Conservation (phyloP, 257 asterid genomes). For the Cordia subcordata region DNA sequence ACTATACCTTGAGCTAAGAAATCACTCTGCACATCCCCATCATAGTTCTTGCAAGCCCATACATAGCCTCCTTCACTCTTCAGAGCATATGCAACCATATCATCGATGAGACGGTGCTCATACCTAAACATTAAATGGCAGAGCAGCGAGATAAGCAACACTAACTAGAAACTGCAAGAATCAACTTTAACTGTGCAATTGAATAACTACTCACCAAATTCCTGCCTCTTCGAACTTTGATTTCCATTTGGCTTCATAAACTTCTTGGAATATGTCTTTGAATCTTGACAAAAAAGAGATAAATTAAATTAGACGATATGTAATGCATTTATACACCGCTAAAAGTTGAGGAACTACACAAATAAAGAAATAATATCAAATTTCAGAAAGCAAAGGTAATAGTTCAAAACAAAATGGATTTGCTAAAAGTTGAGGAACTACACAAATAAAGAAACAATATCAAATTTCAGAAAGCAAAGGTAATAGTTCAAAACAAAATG, state of each 20-base stretch:
- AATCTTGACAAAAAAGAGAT: slow-evolving; percentile 54
- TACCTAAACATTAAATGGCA: slow-evolving; percentile 48
- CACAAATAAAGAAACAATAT: neutral
- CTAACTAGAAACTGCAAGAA: slow-evolving; percentile 3
- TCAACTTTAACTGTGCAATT: neutral
- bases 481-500: no score
- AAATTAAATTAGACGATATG: slow-evolving; percentile 8
- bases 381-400: no score
- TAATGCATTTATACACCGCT: neutral
- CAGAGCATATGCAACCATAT: slow-evolving; percentile 98
- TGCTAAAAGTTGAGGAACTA: no score
- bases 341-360: slow-evolving; percentile 2
- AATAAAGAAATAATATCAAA: no score
- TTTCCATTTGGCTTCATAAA: slow-evolving; percentile 81
- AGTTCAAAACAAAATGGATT: no score
- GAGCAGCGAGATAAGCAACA: slow-evolving; percentile 1
- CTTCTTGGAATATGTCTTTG: slow-evolving; percentile 98
- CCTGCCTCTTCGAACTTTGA: slow-evolving; percentile 82
- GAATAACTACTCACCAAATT: slow-evolving; percentile 57
- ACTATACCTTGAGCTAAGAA: slow-evolving; percentile 89
- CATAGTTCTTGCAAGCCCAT: slow-evolving; percentile 99
- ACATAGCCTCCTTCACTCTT: slow-evolving; percentile 99
- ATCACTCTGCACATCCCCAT: slow-evolving; percentile 99
- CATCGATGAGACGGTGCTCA: slow-evolving; percentile 98
- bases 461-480: no score